phyloP scores from a whole-genome alignment of 305 asterid species.

The Fraxinus ornus region DNA sequence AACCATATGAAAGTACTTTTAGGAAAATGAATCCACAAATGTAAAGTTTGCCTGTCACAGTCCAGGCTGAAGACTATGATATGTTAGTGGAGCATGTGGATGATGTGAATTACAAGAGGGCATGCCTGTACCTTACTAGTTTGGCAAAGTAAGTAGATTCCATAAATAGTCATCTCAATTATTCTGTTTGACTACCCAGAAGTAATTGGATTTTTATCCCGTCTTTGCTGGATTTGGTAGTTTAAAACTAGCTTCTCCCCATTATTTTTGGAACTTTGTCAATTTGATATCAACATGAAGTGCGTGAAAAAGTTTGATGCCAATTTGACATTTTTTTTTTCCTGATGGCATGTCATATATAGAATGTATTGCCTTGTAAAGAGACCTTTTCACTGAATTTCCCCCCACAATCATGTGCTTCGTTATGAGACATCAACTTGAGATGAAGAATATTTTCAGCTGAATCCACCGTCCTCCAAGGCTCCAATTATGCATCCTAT shows the following conservation, averaged over 20 bases:
- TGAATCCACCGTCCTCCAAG: background rate
- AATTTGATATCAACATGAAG: background rate
- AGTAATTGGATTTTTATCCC: background rate
- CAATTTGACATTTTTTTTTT: background rate
- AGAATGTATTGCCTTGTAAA: background rate
- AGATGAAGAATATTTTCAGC: background rate
- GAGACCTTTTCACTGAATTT: background rate
- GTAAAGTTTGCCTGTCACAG: background rate
- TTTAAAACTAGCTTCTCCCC: background rate
- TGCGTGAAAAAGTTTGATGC: background rate
- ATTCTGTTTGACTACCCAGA: background rate
- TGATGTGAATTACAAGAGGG: slow-evolving; percentile 64
- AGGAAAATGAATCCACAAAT: slow-evolving; percentile 1
- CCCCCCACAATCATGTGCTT: background rate
- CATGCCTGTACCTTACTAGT: slow-evolving; percentile 88
- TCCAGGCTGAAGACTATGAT: slow-evolving; percentile 92
- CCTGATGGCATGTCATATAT: background rate
- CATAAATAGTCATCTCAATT: background rate
- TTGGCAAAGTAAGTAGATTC: slow-evolving; percentile 68
- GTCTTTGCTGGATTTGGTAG: background rate
- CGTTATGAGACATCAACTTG: background rate
- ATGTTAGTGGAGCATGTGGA: slow-evolving; percentile 72
- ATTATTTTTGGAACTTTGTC: background rate
- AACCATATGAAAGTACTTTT: background rate
- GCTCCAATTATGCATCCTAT: background rate